Conservation (phyloP, 306 rosid genomes). For the Trichosanthes truncata region DNA sequence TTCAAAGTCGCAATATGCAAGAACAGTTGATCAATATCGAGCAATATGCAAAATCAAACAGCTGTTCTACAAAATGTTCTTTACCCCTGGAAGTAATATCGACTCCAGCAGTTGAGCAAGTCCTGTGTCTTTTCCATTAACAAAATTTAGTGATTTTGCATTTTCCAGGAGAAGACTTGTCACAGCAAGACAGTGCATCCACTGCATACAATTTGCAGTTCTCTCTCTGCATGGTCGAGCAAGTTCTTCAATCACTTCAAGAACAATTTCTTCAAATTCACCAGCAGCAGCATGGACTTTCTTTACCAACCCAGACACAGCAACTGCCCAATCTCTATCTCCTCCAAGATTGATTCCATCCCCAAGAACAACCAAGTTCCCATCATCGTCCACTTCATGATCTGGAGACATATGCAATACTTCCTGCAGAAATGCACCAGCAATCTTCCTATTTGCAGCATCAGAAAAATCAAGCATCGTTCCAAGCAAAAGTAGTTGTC, state of each 20-base stretch:
- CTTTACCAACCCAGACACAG: constrained; percentile 56
- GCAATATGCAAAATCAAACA: not conserved
- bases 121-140: constrained; percentile 56
- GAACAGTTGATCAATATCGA: not conserved
- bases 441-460: constrained; percentile 63
- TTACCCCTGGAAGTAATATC: constrained; percentile 86
- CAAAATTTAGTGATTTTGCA: constrained; percentile 43
- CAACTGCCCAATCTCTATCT: constrained; percentile 83
- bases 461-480: constrained; percentile 88
- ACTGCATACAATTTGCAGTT: constrained; percentile 71
- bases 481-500: constrained; percentile 87
- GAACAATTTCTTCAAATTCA: constrained; percentile 77
- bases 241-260: constrained; percentile 57
- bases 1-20: not conserved
- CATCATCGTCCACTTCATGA: constrained; percentile 71
- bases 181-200: constrained; percentile 89
- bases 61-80: not conserved
- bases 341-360: constrained; percentile 95
- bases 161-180: constrained; percentile 68
- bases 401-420: constrained; percentile 73
- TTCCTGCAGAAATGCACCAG: constrained; percentile 70
- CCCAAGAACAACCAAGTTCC: constrained; percentile 70
- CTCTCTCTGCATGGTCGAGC: constrained; percentile 90
- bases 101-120: constrained; percentile 61
- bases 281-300: constrained; percentile 78